A percentile compares a stretch with the other conserved stretches of the same genome.
Conservation (phyloP, 2,329 filamentous ascomycete genomes). For the Alternaria burnsii region DNA sequence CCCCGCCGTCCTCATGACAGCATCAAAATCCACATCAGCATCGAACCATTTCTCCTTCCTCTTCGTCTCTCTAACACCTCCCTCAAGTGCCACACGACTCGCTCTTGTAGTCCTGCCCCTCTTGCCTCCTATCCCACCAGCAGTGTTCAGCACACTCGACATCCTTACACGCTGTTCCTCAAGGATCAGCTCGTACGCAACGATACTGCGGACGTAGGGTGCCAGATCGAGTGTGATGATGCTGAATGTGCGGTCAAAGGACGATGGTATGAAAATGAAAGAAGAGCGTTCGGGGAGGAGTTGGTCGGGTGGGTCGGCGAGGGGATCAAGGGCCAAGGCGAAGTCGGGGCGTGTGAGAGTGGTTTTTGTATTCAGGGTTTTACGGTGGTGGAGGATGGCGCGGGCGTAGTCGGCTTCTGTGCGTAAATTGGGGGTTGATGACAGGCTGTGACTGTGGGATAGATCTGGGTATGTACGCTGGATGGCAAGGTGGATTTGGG, state of each 20-base stretch:
- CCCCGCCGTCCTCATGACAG: slow-evolving; percentile 70
- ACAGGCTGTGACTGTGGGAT: neutral
- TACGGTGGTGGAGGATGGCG: slow-evolving; percentile 43
- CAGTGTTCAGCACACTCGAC: slow-evolving; percentile 66
- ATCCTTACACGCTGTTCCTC: slow-evolving; percentile 72
- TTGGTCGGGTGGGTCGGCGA: slow-evolving; percentile 52
- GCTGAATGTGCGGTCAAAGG: slow-evolving; percentile 75
- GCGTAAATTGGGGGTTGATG: neutral
- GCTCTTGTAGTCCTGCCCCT: slow-evolving; percentile 75
- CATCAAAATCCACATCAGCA: slow-evolving; percentile 64
- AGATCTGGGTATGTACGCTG: slow-evolving; percentile 24
- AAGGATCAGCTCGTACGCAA: slow-evolving; percentile 75
- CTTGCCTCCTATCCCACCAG: slow-evolving; percentile 62
- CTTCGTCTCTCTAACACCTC: slow-evolving; percentile 71
- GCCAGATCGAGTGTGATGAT: slow-evolving; percentile 80
- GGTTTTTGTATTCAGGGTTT: slow-evolving; percentile 21
- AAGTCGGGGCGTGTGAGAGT: slow-evolving; percentile 52
- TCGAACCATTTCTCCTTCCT: slow-evolving; percentile 78
- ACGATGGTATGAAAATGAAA: slow-evolving; percentile 69
- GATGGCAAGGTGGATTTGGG: slow-evolving; percentile 33
- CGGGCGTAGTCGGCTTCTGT: slow-evolving; percentile 33
- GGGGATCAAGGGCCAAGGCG: slow-evolving; percentile 60
- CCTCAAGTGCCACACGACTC: slow-evolving; percentile 79
- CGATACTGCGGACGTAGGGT: slow-evolving; percentile 88
- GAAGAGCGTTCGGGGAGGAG: slow-evolving; percentile 43